These are phyloP conservation scores for Penicillium canariense DNA, from an alignment of 495 filamentous ascomycete species.

Conservation along the genomic window DNA sequence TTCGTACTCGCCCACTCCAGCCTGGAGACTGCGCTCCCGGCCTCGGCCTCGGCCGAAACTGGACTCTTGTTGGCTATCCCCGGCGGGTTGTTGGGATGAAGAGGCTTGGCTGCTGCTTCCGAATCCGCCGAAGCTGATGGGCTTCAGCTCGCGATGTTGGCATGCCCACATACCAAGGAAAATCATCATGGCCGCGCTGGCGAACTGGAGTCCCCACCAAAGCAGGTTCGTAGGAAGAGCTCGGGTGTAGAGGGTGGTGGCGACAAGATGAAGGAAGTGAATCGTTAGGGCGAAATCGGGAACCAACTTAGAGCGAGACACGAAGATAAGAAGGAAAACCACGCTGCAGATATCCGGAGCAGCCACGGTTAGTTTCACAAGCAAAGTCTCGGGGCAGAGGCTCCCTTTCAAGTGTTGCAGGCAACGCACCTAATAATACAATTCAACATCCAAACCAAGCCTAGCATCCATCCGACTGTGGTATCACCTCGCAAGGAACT, in stretches of 20 bases:
- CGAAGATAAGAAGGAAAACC: constrained; percentile 72
- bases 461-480: constrained; percentile 87
- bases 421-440: constrained; percentile 68
- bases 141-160: constrained; percentile 80
- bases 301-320: constrained; percentile 85
- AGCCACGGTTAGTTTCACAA: background rate
- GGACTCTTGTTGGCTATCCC: constrained; percentile 26
- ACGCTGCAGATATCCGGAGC: constrained; percentile 37
- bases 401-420: background rate
- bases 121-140: constrained; percentile 80
- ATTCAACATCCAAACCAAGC: constrained; percentile 81
- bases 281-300: constrained; percentile 91
- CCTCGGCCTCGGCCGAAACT: constrained; percentile 38
- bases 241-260: constrained; percentile 72
- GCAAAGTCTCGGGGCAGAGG: background rate
- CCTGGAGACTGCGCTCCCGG: constrained; percentile 43
- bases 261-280: constrained; percentile 80
- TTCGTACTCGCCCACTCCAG: constrained; percentile 66
- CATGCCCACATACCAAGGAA: constrained; percentile 84
- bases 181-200: constrained; percentile 67
- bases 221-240: constrained; percentile 69
- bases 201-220: constrained; percentile 83
- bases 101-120: constrained; percentile 26
- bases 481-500: constrained; percentile 81
- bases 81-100: constrained; percentile 23